phyloP scores from a whole-genome alignment of 345 rosid species.

The Acer yangbiense region DNA sequence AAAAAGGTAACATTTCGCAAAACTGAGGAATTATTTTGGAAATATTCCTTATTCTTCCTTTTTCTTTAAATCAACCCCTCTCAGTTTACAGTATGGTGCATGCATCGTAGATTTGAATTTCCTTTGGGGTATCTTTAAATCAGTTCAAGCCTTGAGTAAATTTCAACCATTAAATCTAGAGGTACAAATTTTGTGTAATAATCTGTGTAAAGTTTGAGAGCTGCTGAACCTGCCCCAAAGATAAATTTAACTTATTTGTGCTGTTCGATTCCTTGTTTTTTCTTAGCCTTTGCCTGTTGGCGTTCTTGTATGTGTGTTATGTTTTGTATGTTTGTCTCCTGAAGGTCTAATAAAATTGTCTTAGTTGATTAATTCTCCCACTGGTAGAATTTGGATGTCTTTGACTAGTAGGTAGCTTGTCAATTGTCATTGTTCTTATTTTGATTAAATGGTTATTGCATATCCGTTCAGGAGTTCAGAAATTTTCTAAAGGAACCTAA shows the following conservation, averaged over 20 bases:
- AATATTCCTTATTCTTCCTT: neutral
- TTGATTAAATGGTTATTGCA: too few relatives aligned
- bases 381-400: too few relatives aligned
- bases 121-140: neutral
- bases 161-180: neutral
- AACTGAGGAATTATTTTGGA: neutral
- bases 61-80: neutral
- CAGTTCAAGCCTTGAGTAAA: neutral
- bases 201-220: neutral
- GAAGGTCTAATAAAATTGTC: neutral
- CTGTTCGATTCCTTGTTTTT: neutral
- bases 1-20: neutral
- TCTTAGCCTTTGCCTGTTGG: neutral
- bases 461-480: too few relatives aligned
- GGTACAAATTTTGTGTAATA: neutral
- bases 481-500: too few relatives aligned
- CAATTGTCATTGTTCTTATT: too few relatives aligned
- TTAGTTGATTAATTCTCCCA: too few relatives aligned
- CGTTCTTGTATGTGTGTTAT: neutral
- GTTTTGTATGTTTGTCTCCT: neutral
- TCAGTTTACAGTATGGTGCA: neutral
- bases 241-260: neutral
- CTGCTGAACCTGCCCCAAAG: too few relatives aligned
- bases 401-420: too few relatives aligned
- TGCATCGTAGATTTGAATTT: neutral